Evolutionary conservation across 2,329 filamentous ascomycete genomes (phyloP).

Genomic region (Fusarium falciforme): DNA sequence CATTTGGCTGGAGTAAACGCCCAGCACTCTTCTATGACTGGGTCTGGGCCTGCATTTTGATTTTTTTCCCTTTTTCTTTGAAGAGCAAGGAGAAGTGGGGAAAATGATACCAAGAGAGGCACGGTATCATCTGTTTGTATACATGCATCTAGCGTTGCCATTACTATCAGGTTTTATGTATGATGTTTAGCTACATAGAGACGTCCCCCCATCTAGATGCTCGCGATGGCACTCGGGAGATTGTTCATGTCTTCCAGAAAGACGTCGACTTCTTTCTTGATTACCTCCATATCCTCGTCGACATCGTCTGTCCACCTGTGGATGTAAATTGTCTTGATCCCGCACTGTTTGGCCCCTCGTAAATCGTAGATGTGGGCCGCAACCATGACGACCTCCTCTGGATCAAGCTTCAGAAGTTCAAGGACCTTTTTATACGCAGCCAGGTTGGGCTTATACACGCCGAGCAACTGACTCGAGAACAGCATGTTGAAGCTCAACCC

Average conservation of each 20-base stretch:
- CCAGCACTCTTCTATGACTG: not conserved
- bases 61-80: not conserved
- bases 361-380: constrained; percentile 67
- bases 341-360: constrained; percentile 58
- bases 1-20: too few species aligned
- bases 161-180: not conserved
- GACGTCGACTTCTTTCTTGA: constrained; percentile 24
- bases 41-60: not conserved
- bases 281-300: constrained; percentile 47
- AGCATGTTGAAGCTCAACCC: constrained; percentile 62
- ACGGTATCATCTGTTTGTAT: not conserved
- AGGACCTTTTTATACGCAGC: constrained; percentile 59
- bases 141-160: not conserved
- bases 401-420: constrained; percentile 54
- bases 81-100: not conserved
- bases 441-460: constrained; percentile 60
- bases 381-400: constrained; percentile 63
- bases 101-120: not conserved
- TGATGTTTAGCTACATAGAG: not conserved
- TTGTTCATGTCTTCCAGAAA: constrained; percentile 33
- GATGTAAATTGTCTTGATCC: constrained; percentile 65
- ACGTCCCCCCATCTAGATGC: not conserved
- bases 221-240: constrained; percentile 19
- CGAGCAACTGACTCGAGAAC: constrained; percentile 63
- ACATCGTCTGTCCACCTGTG: constrained; percentile 65